Conservation (phyloP, 768 basidiomycete genomes). For the Sporobolomyces pararoseus region DNA sequence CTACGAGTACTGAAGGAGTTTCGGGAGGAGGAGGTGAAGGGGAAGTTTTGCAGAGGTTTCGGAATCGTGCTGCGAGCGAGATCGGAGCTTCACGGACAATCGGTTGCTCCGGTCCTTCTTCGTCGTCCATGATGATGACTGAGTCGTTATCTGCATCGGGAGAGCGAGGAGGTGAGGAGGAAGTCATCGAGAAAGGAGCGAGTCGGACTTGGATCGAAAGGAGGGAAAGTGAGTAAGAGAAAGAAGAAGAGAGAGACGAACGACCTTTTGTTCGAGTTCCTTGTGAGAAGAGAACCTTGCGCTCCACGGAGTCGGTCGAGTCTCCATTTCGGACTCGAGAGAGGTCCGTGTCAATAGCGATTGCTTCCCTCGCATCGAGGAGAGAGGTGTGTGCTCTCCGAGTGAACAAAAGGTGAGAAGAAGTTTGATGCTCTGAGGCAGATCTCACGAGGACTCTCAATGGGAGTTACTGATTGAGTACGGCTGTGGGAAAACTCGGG, state of each 20-base stretch:
- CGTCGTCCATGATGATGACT: background rate
- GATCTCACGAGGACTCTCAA: too few species aligned
- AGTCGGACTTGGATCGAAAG: background rate
- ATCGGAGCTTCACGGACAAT: background rate
- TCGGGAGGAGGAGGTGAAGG: background rate
- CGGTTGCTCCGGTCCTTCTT: background rate
- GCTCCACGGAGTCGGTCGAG: background rate
- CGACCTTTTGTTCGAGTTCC: background rate
- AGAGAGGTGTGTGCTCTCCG: background rate
- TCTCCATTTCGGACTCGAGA: background rate
- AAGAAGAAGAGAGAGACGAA: background rate
- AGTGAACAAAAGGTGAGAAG: background rate
- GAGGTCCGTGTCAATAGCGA: slow-evolving; percentile 3
- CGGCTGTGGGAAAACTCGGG: too few species aligned
- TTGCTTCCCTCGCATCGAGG: background rate
- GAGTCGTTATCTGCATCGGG: background rate
- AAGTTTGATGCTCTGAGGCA: too few species aligned
- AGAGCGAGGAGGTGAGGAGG: background rate
- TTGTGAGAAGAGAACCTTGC: background rate
- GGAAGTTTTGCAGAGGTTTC: background rate
- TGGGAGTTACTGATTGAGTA: too few species aligned
- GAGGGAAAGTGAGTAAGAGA: background rate
- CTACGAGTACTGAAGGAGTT: background rate
- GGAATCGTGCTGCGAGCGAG: slow-evolving; percentile 6
- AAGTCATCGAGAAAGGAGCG: background rate